phyloP scores from a whole-genome alignment of 768 basidiomycete species.

The Daedaleopsis nitida region DNA sequence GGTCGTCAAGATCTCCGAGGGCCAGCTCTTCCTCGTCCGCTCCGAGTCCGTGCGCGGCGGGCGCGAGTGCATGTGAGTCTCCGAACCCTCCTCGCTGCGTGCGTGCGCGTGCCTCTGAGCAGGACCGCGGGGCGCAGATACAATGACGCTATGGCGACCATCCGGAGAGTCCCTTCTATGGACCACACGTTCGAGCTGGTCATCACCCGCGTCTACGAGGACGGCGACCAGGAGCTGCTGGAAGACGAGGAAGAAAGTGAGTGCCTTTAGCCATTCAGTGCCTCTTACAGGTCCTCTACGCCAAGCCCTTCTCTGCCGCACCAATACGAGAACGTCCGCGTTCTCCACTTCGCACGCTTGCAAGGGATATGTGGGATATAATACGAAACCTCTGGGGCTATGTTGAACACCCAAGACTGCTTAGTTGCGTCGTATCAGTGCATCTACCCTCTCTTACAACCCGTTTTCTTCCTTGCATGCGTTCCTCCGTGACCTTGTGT shows the following conservation, averaged over 20 bases:
- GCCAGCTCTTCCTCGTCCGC: conserved; percentile 88
- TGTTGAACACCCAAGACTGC: too few species aligned
- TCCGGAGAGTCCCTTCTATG: conserved; percentile 77
- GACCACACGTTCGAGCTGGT: conserved; percentile 90
- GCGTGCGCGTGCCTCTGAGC: background rate
- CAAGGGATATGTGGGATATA: too few species aligned
- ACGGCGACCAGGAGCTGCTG: conserved; percentile 91
- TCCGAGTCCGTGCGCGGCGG: conserved; percentile 90
- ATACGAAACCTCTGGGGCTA: too few species aligned
- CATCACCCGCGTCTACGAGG: conserved; percentile 95
- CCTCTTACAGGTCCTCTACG: too few species aligned
- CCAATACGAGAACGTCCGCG: too few species aligned
- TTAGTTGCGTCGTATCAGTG: background rate
- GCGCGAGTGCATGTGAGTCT: conserved; percentile 93
- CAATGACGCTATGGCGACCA: conserved; percentile 93
- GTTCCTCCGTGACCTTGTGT: background rate
- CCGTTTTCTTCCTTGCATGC: background rate
- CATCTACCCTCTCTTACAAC: background rate
- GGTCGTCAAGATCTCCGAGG: conserved; percentile 91
- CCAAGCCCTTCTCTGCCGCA: background rate
- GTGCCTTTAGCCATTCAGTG: conserved; percentile 28
- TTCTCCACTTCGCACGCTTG: too few species aligned
- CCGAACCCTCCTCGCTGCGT: background rate
- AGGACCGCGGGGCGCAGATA: conserved; percentile 56
- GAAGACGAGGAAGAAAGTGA: conserved; percentile 92